Base-by-base conservation (phyloP, 345 rosid species). In the Atalantia buxifolia region DNA sequence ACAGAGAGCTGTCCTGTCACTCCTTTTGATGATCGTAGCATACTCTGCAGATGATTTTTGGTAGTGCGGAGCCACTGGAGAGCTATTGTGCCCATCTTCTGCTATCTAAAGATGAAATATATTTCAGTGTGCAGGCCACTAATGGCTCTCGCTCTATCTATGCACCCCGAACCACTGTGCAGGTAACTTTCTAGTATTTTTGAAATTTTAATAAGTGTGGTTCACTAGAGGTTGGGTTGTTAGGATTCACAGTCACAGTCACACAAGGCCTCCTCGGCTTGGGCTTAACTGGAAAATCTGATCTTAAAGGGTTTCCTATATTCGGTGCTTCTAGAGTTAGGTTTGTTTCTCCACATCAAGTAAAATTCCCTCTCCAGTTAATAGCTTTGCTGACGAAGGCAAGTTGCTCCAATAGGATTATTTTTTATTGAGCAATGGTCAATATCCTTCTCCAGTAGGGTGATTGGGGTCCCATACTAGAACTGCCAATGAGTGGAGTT, bases 11-110 rank as follows among this genome's bases (percentile, higher is more conserved):
- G 50, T 70, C 28, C 53, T 66, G 48, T 61, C 73, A 12, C 56
- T 81, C 68, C 28, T 82, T 88, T 31, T 85, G 77, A 84, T 86
- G 74, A 65, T 83, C 74, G 28, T 64, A 62, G 53, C 81, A 79
- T 81, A 76, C 71, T 69, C 73, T 85, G 85, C 95, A 95, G 99
- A 91, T 93, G 84, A 87, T 93, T 77, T 95, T 89, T 79, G 99
- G 98, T 81, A 77, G 88, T 80, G 69, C 84, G 14, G 98, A 93
- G 81, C 91, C 98, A 69, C 91, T 92, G 70, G 98, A 92, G 83
- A 87, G 94, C 89, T 95, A 93, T 40, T 93, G 98, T 83, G 92
- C 98, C 65, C 99, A 95, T 87, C 92, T 89, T 78, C 85, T 95
- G 89, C 85, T 95, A 60, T 92, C 98, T 69, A 89, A 87, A 76